These are phyloP conservation scores for Boletus subparvulus DNA, from an alignment of 768 basidiomycete genomes.

Conservation along the genomic window DNA sequence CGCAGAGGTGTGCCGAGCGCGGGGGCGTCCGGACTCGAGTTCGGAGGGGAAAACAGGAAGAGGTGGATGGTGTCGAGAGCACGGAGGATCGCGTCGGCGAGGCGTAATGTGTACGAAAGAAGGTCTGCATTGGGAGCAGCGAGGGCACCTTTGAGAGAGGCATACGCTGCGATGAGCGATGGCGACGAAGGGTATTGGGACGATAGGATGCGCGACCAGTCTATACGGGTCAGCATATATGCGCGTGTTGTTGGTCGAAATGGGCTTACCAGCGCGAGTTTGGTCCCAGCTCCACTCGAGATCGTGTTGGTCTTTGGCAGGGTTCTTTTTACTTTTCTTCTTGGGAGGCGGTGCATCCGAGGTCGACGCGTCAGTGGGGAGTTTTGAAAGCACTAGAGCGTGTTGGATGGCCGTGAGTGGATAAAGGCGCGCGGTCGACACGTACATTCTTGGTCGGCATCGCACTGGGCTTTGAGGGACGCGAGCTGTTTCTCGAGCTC, in stretches of 20 bases:
- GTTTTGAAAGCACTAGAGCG: conserved; percentile 22
- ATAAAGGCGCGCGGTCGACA: neutral
- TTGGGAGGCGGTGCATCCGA: conserved; percentile 24
- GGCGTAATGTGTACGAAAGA: no score
- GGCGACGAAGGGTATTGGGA: no score
- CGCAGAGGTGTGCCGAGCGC: neutral
- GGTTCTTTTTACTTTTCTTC: conserved; percentile 29
- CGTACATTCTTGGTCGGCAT: conserved; percentile 27
- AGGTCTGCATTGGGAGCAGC: no score
- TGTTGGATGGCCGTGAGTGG: neutral
- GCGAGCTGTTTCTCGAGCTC: conserved; percentile 28
- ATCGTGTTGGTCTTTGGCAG: conserved; percentile 14
- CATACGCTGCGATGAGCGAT: no score
- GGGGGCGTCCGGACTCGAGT: neutral
- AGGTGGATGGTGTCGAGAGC: no score
- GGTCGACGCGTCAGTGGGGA: conserved; percentile 11
- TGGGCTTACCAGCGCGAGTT: conserved; percentile 14
- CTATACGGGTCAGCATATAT: neutral
- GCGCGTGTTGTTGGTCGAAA: neutral
- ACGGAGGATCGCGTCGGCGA: no score
- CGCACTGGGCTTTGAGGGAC: conserved; percentile 17
- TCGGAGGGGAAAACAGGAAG: no score
- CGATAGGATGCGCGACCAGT: no score
- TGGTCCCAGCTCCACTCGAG: conserved; percentile 24
- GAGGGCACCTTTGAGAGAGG: no score